Conservation (phyloP, 2,329 filamentous ascomycete species). For the Sarocladiaceae sp. region DNA sequence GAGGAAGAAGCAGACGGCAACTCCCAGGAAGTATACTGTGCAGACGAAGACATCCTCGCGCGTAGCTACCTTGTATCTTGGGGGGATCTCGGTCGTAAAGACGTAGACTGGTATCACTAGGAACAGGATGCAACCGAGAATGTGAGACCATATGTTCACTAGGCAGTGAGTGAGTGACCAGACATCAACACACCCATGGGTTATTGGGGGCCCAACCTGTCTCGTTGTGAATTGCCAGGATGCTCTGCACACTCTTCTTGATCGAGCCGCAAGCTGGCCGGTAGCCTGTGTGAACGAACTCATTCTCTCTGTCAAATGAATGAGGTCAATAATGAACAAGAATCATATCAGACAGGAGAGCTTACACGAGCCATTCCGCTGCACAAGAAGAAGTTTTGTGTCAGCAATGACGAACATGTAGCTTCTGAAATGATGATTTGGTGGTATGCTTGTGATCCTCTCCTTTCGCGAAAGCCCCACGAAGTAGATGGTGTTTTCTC, state of each 20-base stretch:
- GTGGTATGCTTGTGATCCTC: too few relatives aligned
- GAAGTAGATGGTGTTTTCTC: too few relatives aligned
- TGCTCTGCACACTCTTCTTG: conserved; percentile 6
- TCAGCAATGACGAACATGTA: too few relatives aligned
- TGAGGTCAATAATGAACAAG: background rate
- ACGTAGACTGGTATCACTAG: conserved; percentile 11
- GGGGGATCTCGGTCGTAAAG: conserved; percentile 1
- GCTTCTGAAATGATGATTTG: too few relatives aligned
- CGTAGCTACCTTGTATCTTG: conserved; percentile 1
- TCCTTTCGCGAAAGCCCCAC: too few relatives aligned
- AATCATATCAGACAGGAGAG: too few relatives aligned
- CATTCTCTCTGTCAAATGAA: conserved; percentile 11
- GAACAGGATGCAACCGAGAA: conserved; percentile 11
- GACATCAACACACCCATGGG: too few relatives aligned
- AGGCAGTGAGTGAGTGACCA: background rate
- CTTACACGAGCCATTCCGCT: conserved; percentile 10
- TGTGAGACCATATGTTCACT: conserved; percentile 12
- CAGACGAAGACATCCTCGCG: conserved; percentile 13
- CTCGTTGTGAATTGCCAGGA: conserved; percentile 14
- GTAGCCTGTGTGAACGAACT: conserved; percentile 10
- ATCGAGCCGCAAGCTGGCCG: conserved; percentile 11
- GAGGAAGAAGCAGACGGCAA: conserved; percentile 15
- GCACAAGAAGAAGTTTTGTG: background rate
- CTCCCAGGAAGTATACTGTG: conserved; percentile 14
- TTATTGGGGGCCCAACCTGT: too few relatives aligned